Conservation (phyloP, 2,329 filamentous ascomycete genomes). For the Phyllosticta citrichinensis region DNA sequence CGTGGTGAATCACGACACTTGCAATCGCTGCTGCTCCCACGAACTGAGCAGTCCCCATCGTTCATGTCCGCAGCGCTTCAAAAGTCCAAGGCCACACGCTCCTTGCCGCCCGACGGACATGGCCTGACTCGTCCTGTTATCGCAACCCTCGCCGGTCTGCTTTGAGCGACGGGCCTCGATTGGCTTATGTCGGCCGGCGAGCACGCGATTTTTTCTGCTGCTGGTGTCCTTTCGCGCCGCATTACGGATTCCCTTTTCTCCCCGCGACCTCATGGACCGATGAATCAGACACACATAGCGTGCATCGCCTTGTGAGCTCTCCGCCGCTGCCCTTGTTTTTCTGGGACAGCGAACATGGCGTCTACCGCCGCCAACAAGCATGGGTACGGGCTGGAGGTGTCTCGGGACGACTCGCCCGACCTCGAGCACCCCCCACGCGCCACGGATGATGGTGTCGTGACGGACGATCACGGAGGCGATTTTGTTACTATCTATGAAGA, state of each 20-base stretch:
- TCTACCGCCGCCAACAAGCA: not conserved
- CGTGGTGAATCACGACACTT: no score
- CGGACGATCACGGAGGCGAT: constrained; percentile 40
- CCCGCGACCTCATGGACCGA: not conserved
- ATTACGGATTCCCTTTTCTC: not conserved
- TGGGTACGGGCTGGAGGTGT: not conserved
- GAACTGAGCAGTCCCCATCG: no score
- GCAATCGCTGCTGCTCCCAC: no score
- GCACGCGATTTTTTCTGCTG: not conserved
- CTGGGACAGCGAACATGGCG: not conserved
- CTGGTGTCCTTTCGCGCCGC: not conserved
- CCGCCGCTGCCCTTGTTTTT: not conserved
- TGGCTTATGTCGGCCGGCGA: not conserved
- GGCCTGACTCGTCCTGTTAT: not conserved
- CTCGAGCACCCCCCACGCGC: not conserved
- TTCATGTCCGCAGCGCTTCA: not conserved
- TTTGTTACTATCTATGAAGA: constrained; percentile 40
- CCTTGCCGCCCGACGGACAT: not conserved
- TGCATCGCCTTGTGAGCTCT: not conserved
- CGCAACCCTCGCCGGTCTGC: not conserved
- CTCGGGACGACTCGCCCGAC: not conserved
- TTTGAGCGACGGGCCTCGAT: not conserved
- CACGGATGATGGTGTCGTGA: not conserved
- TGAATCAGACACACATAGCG: not conserved
- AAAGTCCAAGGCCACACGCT: not conserved